Evolutionary conservation across 2,329 filamentous ascomycete species (phyloP).

Genomic region (Phyllosticta citriasiana): DNA sequence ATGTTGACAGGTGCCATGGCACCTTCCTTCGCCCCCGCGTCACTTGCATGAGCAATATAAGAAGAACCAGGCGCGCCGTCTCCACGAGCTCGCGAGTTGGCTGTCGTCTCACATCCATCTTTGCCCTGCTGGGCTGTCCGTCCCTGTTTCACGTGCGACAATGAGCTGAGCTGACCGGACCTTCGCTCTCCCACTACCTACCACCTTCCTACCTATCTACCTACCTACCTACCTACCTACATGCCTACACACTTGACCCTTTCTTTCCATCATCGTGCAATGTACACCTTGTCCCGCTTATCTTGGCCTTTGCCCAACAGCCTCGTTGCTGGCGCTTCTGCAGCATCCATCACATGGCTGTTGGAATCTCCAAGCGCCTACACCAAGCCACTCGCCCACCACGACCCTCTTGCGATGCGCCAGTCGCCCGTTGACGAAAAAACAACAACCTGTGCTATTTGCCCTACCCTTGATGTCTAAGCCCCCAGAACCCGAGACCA

Average conservation of each 20-base stretch:
- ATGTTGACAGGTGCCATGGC: no score
- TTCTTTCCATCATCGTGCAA: background rate
- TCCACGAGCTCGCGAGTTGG: background rate
- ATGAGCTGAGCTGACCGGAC: background rate
- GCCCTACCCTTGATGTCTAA: background rate
- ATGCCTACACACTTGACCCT: background rate
- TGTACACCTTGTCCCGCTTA: background rate
- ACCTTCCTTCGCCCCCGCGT: no score
- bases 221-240: no score
- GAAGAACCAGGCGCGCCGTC: background rate
- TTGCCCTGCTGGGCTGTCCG: background rate
- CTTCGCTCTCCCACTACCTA: no score
- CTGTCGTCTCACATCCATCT: background rate
- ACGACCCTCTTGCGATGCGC: background rate
- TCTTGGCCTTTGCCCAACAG: background rate
- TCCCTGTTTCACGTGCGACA: background rate
- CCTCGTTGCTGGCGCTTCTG: background rate
- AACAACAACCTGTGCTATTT: background rate
- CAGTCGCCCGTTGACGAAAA: background rate
- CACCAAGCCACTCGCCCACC: background rate
- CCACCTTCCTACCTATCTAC: no score
- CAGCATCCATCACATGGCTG: background rate
- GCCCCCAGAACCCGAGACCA: background rate
- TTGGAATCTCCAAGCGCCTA: background rate
- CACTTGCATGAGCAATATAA: no score